Evolutionary conservation across 768 basidiomycete genomes (phyloP).

Genomic region (Mycena vulgaris): DNA sequence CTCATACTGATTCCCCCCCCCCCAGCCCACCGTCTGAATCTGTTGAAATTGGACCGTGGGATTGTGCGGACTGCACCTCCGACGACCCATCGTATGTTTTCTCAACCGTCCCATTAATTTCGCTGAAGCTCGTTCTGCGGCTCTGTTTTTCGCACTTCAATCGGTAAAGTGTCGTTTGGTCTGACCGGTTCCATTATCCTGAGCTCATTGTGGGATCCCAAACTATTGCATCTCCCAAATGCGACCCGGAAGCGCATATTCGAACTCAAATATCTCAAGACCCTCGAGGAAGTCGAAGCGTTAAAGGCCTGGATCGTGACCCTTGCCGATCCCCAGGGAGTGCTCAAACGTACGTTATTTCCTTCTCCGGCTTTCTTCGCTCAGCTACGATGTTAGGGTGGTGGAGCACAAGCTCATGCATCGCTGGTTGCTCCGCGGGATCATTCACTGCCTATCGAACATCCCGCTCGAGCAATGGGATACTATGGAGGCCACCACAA

Average conservation of each 20-base stretch:
- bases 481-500: background rate
- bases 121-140: background rate
- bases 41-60: constrained; percentile 18
- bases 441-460: background rate
- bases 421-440: background rate
- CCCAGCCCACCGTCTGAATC: constrained; percentile 5
- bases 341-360: too few relatives aligned
- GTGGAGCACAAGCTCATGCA: background rate
- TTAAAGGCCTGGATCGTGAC: too few relatives aligned
- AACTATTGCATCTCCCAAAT: too few relatives aligned
- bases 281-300: too few relatives aligned
- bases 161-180: too few relatives aligned
- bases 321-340: too few relatives aligned
- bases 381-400: background rate
- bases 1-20: background rate
- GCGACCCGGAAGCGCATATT: too few relatives aligned
- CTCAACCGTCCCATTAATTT: background rate
- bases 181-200: background rate
- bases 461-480: background rate
- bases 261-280: too few relatives aligned
- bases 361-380: background rate
- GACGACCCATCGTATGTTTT: background rate
- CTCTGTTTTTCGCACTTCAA: too few relatives aligned
- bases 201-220: background rate
- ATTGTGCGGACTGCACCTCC: background rate